Conservation (phyloP, 768 basidiomycete species). For the Lactifluus pinguis region DNA sequence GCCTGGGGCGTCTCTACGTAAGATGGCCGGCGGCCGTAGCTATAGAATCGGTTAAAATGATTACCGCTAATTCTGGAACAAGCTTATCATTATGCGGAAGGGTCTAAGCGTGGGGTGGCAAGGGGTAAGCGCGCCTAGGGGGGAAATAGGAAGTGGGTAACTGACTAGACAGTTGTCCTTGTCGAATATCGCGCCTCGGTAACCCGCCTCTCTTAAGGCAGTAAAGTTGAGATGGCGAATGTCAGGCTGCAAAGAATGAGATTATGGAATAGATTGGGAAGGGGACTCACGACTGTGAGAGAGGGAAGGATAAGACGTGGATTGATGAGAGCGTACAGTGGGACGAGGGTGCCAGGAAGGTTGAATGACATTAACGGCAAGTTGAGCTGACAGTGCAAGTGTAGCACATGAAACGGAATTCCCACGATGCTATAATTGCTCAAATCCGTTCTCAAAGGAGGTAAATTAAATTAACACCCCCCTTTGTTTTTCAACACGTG, state of each 20-base stretch:
- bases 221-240: conserved; percentile 78
- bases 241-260: conserved; percentile 44
- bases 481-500: too few species aligned
- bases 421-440: not conserved
- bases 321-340: conserved; percentile 59
- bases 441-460: too few species aligned
- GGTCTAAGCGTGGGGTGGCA: conserved; percentile 50
- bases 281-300: conserved; percentile 55
- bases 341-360: conserved; percentile 57
- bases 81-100: conserved; percentile 67
- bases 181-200: conserved; percentile 88
- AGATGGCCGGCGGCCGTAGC: not conserved
- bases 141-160: not conserved
- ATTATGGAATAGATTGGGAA: not conserved
- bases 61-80: conserved; percentile 66
- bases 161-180: conserved; percentile 92
- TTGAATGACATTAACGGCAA: conserved; percentile 55
- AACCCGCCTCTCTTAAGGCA: conserved; percentile 64
- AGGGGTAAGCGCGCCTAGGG: not conserved
- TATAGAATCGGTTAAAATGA: not conserved
- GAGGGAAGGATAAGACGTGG: conserved; percentile 63
- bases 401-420: not conserved
- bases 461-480: too few species aligned
- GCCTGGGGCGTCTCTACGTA: conserved; percentile 31
- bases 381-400: too few species aligned